Evolutionary conservation across 2,329 filamentous ascomycete genomes (phyloP).

Genomic region (Neofusicoccum sp.): DNA sequence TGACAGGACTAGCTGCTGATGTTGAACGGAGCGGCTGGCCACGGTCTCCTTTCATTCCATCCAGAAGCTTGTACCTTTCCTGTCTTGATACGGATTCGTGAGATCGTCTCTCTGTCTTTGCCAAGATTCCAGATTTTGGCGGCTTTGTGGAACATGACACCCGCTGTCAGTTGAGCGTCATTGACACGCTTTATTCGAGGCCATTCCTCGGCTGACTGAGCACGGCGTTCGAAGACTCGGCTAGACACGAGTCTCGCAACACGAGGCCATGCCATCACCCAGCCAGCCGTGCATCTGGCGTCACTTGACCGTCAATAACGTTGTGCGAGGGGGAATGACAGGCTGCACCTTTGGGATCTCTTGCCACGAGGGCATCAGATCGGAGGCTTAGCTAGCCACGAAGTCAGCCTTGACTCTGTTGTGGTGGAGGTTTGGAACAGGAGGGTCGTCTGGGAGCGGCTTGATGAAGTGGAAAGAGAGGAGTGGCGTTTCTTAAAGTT

Average conservation of each 20-base stretch:
- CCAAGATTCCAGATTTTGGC: too few relatives aligned
- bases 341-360: background rate
- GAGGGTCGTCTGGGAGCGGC: background rate
- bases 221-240: too few relatives aligned
- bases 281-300: background rate
- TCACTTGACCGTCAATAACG: background rate
- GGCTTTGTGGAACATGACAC: background rate
- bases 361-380: background rate
- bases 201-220: too few relatives aligned
- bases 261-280: background rate
- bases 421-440: too few relatives aligned
- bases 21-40: background rate
- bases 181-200: background rate
- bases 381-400: background rate
- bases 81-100: background rate
- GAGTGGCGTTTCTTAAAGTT: background rate
- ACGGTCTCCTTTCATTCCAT: background rate
- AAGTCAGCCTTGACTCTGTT: background rate
- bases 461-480: background rate
- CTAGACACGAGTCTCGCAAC: background rate
- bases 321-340: background rate
- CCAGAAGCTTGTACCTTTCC: background rate
- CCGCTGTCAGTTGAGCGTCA: background rate
- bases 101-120: background rate
- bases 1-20: background rate